Conservation (phyloP, 2,329 filamentous ascomycete genomes). For the Pseudocercospora pini-densiflorae region DNA sequence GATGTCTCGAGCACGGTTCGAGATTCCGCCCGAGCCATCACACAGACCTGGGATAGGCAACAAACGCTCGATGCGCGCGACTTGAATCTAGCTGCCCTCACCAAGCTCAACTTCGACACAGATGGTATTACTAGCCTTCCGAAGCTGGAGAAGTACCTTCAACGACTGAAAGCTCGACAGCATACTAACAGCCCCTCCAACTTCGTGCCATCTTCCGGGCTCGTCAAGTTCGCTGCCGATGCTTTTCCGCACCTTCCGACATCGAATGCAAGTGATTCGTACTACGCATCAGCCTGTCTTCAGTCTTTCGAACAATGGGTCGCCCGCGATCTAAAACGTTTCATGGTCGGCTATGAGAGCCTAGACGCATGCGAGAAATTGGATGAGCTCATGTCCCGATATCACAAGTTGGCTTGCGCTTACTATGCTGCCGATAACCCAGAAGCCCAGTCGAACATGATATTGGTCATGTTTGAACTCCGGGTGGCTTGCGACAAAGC, state of each 20-base stretch:
- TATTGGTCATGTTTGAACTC: conserved; percentile 61
- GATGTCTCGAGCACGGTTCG: background rate
- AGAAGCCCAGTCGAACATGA: conserved; percentile 38
- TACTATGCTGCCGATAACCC: conserved; percentile 8
- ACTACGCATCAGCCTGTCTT: conserved; percentile 12
- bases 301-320: conserved; percentile 18
- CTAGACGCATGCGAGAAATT: conserved; percentile 6
- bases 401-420: conserved; percentile 3
- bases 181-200: background rate
- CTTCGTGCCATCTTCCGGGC: conserved; percentile 3
- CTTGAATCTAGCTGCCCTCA: conserved; percentile 16
- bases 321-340: background rate
- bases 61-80: conserved; percentile 6
- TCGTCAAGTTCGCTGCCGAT: conserved; percentile 2
- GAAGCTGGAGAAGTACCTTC: background rate
- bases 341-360: background rate
- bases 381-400: background rate
- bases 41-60: background rate
- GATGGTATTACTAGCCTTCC: background rate
- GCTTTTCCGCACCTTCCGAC: conserved; percentile 24
- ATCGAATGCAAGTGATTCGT: background rate
- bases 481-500: conserved; percentile 62
- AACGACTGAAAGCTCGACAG: background rate
- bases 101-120: conserved; percentile 1
- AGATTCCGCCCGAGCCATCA: background rate